Conservation (phyloP, 306 rosid species). For the Vigna radiata region DNA sequence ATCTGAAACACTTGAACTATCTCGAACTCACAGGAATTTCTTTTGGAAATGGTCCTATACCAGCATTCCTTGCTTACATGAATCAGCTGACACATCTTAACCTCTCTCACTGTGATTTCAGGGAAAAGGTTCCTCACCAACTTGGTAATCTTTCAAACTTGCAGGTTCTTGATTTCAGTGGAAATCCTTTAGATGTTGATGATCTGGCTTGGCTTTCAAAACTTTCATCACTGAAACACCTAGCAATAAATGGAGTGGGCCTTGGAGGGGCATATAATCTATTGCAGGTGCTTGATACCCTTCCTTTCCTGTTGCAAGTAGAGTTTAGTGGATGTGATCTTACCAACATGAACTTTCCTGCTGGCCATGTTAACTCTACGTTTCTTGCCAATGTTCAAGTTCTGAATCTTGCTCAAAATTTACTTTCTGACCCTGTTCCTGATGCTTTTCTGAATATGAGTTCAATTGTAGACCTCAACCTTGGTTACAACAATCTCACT, state of each 20-base stretch:
- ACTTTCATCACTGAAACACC: constrained; percentile 10
- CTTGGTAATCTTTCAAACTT: constrained; percentile 11
- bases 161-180: constrained; percentile 25
- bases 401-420: background rate
- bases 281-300: constrained; percentile 5
- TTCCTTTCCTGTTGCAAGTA: constrained; percentile 5
- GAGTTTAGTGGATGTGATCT: background rate
- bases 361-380: background rate
- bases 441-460: constrained; percentile 9
- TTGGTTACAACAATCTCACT: background rate
- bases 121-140: background rate
- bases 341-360: background rate
- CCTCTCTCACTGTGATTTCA: background rate
- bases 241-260: background rate
- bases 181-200: background rate
- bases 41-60: background rate
- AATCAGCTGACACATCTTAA: background rate
- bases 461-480: background rate
- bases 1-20: constrained; percentile 12
- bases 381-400: constrained; percentile 11
- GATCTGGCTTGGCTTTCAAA: constrained; percentile 5
- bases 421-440: background rate
- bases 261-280: constrained; percentile 1
- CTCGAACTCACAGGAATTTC: background rate
- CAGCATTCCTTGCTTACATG: constrained; percentile 11